These are phyloP conservation scores for Trebouxia sp. DNA, from an alignment of 139 green algal genomes.

Conservation along the genomic window DNA sequence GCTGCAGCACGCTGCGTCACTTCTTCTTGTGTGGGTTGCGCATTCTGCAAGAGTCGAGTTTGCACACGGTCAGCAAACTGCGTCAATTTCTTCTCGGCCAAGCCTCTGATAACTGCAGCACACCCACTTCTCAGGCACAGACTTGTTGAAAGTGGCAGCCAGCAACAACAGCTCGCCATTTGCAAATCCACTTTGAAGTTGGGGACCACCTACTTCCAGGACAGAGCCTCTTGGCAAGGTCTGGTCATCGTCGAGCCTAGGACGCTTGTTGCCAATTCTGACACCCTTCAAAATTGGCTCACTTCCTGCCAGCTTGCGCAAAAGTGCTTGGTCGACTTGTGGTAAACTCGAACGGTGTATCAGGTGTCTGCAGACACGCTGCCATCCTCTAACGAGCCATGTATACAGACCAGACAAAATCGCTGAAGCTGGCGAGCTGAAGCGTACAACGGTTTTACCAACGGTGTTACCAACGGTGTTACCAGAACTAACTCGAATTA, in stretches of 20 bases:
- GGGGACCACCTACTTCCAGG: background rate
- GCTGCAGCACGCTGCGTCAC: background rate
- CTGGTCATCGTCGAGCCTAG: background rate
- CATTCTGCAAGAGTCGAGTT: background rate
- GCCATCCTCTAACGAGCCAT: slow-evolving; percentile 1
- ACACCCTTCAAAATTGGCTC: background rate
- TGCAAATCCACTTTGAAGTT: background rate
- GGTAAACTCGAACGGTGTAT: slow-evolving; percentile 1
- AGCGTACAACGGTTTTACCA: too few relatives aligned
- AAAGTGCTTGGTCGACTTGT: background rate
- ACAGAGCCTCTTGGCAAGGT: background rate
- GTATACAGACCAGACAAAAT: background rate
- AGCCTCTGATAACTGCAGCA: background rate
- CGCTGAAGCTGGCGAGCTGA: background rate
- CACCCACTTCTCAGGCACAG: background rate
- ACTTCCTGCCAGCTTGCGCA: background rate
- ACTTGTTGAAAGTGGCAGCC: background rate
- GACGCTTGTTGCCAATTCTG: background rate
- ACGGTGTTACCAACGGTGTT: too few relatives aligned
- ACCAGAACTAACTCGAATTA: too few relatives aligned
- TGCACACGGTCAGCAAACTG: slow-evolving; percentile 1
- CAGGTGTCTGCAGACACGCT: slow-evolving; percentile 2
- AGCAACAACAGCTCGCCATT: slow-evolving; percentile 5
- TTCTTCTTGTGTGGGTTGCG: background rate
- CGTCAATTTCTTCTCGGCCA: background rate